phyloP scores from a whole-genome alignment of 352 stramenopile genomes.

The Pythium pyrilobum region DNA sequence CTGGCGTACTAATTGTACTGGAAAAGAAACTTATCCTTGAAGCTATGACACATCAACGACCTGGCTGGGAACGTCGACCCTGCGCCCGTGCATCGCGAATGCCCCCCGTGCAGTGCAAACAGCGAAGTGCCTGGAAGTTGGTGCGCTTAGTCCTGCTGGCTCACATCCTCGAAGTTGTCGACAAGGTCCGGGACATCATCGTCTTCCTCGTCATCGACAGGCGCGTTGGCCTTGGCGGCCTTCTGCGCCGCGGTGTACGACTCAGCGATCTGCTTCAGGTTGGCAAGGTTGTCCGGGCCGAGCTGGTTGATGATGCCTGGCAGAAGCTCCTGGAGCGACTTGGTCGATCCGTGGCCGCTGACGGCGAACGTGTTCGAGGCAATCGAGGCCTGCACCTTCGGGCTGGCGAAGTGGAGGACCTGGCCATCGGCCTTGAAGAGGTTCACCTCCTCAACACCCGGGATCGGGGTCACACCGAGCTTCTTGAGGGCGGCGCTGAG shows the following conservation, averaged over 20 bases:
- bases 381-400: conserved; percentile 98
- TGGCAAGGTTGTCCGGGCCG: conserved; percentile 95
- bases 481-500: conserved; percentile 97
- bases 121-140: background rate
- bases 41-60: conserved; percentile 25
- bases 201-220: conserved; percentile 88
- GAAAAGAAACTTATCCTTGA: conserved; percentile 20
- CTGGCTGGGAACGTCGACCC: conserved; percentile 20
- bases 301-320: conserved; percentile 98
- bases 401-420: conserved; percentile 97
- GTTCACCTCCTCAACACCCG: conserved; percentile 99
- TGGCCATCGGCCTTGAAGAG: conserved; percentile 99
- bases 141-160: conserved; percentile 78
- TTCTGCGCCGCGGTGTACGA: conserved; percentile 80
- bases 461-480: conserved; percentile 97
- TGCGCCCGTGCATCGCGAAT: background rate
- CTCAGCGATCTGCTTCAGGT: conserved; percentile 94
- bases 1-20: conserved; percentile 27
- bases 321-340: conserved; percentile 96
- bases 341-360: conserved; percentile 92
- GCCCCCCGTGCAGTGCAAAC: background rate
- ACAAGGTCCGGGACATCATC: conserved; percentile 98
- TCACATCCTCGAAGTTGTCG: conserved; percentile 98
- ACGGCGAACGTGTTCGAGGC: conserved; percentile 98
- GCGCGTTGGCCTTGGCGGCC: conserved; percentile 62